Evolutionary conservation across 371 early-diverging fungal species (phyloP).

Genomic region (Blakeslea trispora): DNA sequence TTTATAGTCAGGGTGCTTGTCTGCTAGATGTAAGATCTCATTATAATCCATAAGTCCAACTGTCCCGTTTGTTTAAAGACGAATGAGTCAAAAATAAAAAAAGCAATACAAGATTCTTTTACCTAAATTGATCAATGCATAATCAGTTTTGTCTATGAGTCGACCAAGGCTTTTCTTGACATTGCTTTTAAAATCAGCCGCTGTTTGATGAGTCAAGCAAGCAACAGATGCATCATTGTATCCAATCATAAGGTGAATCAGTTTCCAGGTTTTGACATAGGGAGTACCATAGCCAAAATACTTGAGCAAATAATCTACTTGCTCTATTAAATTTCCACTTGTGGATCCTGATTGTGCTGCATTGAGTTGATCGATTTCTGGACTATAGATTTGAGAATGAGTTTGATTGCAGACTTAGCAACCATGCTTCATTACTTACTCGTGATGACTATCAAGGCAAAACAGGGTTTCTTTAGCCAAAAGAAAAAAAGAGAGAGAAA

Average conservation of each 20-base stretch:
- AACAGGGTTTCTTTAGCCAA: constrained; percentile 30
- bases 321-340: constrained; percentile 24
- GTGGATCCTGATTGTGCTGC: constrained; percentile 44
- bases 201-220: constrained; percentile 25
- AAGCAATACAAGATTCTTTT: constrained; percentile 3
- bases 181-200: constrained; percentile 5
- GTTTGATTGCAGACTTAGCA: background rate
- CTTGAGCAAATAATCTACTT: constrained; percentile 36
- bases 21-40: constrained; percentile 11
- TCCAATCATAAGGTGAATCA: constrained; percentile 39
- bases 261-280: constrained; percentile 31
- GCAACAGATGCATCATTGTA: constrained; percentile 33
- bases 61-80: background rate
- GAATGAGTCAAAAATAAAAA: background rate
- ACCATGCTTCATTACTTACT: constrained; percentile 15
- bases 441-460: constrained; percentile 23
- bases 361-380: constrained; percentile 35
- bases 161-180: constrained; percentile 4
- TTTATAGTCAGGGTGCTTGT: constrained; percentile 24
- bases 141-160: constrained; percentile 9
- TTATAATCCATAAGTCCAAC: constrained; percentile 22
- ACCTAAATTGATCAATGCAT: constrained; percentile 27
- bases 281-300: constrained; percentile 24
- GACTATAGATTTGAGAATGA: constrained; percentile 12
- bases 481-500: background rate